phyloP scores from a whole-genome alignment of 257 asterid species.

The Solanum tarapatanum region DNA sequence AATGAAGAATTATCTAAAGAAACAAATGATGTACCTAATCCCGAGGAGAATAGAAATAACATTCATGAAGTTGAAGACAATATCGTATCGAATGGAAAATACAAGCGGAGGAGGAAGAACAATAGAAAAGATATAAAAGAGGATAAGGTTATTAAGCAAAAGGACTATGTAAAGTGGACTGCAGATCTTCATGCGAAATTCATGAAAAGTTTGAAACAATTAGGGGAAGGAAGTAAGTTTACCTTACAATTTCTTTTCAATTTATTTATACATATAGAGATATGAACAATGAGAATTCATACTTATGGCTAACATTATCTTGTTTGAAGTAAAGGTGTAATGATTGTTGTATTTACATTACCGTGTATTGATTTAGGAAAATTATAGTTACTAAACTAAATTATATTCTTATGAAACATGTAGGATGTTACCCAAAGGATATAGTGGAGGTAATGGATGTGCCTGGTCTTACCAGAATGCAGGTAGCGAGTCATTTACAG shows the following conservation, averaged over 20 bases:
- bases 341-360: not conserved
- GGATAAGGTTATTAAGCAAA: not conserved
- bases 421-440: constrained; percentile 18
- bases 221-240: constrained; percentile 25
- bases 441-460: constrained; percentile 9
- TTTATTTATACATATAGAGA: not conserved
- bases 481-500: constrained; percentile 22
- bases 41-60: not conserved
- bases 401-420: not conserved
- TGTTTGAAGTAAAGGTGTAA: not conserved
- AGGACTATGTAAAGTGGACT: constrained; percentile 4
- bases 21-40: not conserved
- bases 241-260: not conserved
- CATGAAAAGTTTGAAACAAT: constrained; percentile 1
- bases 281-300: not conserved
- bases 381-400: not conserved
- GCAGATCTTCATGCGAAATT: constrained; percentile 14
- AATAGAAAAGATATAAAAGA: not conserved
- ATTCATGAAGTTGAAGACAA: not conserved
- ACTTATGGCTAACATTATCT: not conserved
- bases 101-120: not conserved
- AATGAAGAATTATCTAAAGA: too few species aligned
- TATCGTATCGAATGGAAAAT: not conserved
- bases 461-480: constrained; percentile 22
- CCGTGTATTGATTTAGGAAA: not conserved